Evolutionary conservation across 148 eudicot genomes (phyloP).

Genomic region (Heliamphora exappendiculata): DNA sequence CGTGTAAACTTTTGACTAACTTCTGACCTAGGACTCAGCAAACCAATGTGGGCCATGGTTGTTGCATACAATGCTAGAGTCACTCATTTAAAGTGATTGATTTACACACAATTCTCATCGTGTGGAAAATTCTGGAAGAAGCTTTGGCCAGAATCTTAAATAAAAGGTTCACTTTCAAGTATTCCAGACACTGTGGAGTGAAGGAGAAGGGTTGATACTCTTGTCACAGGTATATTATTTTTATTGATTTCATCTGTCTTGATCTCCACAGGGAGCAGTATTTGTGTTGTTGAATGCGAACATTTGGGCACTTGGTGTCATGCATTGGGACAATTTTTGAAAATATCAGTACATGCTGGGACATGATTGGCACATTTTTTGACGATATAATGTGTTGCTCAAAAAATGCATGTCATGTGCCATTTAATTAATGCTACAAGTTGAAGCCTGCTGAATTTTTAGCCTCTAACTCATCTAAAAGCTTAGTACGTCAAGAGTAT

Average conservation of each 20-base stretch:
- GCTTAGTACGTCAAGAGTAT: no score
- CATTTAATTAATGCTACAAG: not conserved
- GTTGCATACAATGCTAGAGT: not conserved
- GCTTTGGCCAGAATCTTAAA: not conserved
- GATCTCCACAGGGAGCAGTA: not conserved
- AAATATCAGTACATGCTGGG: not conserved
- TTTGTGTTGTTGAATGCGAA: slow-evolving; percentile 1
- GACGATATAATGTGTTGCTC: not conserved
- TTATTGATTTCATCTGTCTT: not conserved
- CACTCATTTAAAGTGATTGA: not conserved
- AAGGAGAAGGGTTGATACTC: not conserved
- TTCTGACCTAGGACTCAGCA: no score
- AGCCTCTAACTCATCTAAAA: no score
- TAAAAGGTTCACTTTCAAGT: not conserved
- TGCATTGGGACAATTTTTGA: not conserved
- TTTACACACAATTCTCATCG: not conserved
- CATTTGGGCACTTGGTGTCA: not conserved
- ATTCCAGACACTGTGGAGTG: not conserved
- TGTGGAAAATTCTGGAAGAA: not conserved
- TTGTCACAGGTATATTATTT: not conserved
- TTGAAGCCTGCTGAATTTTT: no score
- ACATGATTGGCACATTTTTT: not conserved
- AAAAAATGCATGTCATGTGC: not conserved
- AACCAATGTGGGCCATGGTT: no score
- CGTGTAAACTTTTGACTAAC: no score